phyloP scores from a whole-genome alignment of 2,329 filamentous ascomycete species.

The Pseudogymnoascus sp. region DNA sequence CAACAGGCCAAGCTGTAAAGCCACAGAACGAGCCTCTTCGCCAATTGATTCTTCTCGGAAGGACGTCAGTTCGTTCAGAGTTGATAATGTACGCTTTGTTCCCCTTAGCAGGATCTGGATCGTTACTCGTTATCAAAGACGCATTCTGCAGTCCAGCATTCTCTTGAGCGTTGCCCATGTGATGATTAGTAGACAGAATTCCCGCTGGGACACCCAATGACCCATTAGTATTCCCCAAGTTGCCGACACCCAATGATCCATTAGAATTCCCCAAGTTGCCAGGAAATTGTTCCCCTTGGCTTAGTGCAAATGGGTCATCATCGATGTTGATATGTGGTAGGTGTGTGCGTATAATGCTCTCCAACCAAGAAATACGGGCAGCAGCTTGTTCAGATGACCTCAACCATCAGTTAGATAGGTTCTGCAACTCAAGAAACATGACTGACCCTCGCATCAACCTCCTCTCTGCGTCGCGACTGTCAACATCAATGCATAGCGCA shows the following conservation, averaged over 20 bases:
- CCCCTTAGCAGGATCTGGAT: not conserved
- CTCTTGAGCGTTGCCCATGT: too few relatives aligned
- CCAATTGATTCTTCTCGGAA: conserved; percentile 4
- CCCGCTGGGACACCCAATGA: too few relatives aligned
- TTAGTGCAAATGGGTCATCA: conserved; percentile 18
- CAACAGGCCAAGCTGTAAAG: conserved; percentile 30
- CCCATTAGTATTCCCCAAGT: too few relatives aligned
- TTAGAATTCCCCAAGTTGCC: too few relatives aligned
- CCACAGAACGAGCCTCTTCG: conserved; percentile 10
- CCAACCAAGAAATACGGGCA: conserved; percentile 29
- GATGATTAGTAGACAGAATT: too few relatives aligned
- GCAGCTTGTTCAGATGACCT: conserved; percentile 22
- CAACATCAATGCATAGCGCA: conserved; percentile 30
- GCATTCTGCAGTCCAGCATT: too few relatives aligned
- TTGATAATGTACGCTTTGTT: not conserved
- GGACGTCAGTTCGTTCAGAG: not conserved
- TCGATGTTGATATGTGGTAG: conserved; percentile 26
- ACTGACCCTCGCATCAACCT: conserved; percentile 30
- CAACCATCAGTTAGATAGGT: not conserved
- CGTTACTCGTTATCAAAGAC: too few relatives aligned
- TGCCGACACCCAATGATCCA: too few relatives aligned
- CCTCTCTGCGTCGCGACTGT: conserved; percentile 29
- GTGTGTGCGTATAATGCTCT: conserved; percentile 24
- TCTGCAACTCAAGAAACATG: not conserved
- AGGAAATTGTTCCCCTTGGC: not conserved